Evolutionary conservation across 176 grass and related monocot genomes (phyloP), one percentile per base, ranked within the genome.

Genomic region (Aegilops tauschii): DNA sequence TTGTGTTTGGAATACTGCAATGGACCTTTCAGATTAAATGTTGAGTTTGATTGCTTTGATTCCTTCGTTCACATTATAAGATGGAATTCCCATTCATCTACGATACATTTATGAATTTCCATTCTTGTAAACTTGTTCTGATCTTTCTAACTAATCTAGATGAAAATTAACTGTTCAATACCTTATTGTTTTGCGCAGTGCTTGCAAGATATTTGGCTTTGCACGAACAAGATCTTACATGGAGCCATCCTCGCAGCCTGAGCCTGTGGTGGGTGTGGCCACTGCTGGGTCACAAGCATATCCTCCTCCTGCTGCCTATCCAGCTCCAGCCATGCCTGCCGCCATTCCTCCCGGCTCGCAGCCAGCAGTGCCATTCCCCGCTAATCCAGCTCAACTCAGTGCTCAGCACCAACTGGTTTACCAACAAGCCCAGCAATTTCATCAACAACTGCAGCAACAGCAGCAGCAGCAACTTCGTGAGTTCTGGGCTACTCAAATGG

Each of bases 391-490:
- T 82, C 77, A 88, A 58, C 65, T 88, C 61, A 87, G 78, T 40
- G 83, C 71, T 87, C 91, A 93, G 34, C 92, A 94, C 49, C 92
- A 91, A 81, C 84, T 94, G 25, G 83, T 90, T n/a, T 91, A 89
- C 64, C 92, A 93, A 62, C 92, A 94, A 84, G 83, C 87, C 7
- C 92, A 94, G 36, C 92, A 89, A 76, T 84, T 84, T 63, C 91
- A 93, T 21, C 91, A 93, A 28, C 91, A 93, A 81, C 74, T 88
- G 12, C 92, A 93, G 76, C 92, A 93, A 61, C 92, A 92, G 78
- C 90, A 89, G 7, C 86, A 88, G 63, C 82, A 91, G 65, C 86
- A 91, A 76, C 88, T 93, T 61, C 89, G 73, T 39, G 79, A 85
- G 32, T 93, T 93, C 62, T 93, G 92, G 92, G 36, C 69, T 80